Conservation (phyloP, 2,329 filamentous ascomycete genomes). For the Alternaria conjuncta region DNA sequence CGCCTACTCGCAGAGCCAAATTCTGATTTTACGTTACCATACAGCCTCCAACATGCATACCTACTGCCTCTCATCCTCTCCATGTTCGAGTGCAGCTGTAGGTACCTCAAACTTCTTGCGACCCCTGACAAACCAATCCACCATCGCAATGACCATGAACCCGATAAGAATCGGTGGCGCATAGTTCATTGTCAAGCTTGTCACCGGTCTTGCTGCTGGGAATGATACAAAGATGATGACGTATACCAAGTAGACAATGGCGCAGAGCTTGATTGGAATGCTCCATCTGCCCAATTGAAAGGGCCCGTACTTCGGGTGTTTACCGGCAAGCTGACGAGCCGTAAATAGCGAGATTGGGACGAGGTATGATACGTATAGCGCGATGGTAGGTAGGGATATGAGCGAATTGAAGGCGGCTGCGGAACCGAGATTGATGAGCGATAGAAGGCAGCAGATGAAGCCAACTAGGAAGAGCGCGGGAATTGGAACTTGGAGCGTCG, state of each 20-base stretch:
- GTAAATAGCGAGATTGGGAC: conserved; percentile 36
- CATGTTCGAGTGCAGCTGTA: neutral
- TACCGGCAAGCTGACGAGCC: conserved; percentile 16
- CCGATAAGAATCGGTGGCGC: conserved; percentile 14
- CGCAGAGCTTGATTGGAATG: conserved; percentile 42
- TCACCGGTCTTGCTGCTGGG: conserved; percentile 22
- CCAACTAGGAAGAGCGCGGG: conserved; percentile 33
- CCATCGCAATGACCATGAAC: conserved; percentile 17
- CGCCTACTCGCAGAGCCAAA: neutral
- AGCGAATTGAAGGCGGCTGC: conserved; percentile 49
- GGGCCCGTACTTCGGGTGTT: conserved; percentile 18
- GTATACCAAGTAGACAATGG: conserved; percentile 41
- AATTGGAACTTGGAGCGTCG: conserved; percentile 21
- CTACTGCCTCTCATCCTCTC: neutral
- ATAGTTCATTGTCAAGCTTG: conserved; percentile 26
- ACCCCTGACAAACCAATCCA: conserved; percentile 24
- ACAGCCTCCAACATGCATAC: neutral
- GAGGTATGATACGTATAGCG: conserved; percentile 33
- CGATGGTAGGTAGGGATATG: conserved; percentile 33
- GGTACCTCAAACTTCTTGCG: conserved; percentile 22
- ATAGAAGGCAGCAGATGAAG: conserved; percentile 41
- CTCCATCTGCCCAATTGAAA: conserved; percentile 47
- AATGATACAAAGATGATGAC: conserved; percentile 48
- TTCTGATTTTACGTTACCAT: neutral
- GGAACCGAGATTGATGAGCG: conserved; percentile 52